Percentiles rank a stretch among this genome's conserved stretches.
Evolutionary conservation across 2,329 filamentous ascomycete species (phyloP).

Genomic region (Pseudomassariella vexata): DNA sequence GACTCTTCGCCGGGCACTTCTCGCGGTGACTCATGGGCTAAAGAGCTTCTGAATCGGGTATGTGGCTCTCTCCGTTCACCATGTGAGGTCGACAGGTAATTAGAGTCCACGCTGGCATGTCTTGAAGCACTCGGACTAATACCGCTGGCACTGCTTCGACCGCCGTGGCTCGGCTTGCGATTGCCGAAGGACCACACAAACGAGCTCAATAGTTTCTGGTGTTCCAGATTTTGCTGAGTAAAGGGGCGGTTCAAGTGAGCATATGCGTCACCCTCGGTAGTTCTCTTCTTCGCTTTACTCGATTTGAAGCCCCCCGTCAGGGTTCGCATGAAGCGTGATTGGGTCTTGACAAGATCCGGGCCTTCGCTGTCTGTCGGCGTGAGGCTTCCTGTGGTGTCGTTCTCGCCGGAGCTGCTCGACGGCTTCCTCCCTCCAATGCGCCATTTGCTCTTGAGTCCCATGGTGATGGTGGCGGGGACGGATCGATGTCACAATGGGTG

Average conservation of each 20-base stretch:
- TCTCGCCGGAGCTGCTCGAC: slow-evolving; percentile 15
- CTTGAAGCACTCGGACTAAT: slow-evolving; percentile 23
- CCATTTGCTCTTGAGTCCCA: slow-evolving; percentile 14
- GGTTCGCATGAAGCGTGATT: slow-evolving; percentile 14
- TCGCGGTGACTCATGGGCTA: slow-evolving; percentile 10
- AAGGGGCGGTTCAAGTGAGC: slow-evolving; percentile 23
- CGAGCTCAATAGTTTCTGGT: slow-evolving; percentile 22
- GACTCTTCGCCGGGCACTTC: slow-evolving; percentile 12
- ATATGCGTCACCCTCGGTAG: slow-evolving; percentile 1
- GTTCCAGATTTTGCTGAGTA: slow-evolving; percentile 25
- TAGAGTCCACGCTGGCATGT: slow-evolving; percentile 18
- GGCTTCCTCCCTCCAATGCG: slow-evolving; percentile 14
- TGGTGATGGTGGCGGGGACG: slow-evolving; percentile 7
- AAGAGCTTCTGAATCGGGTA: slow-evolving; percentile 10
- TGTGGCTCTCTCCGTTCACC: slow-evolving; percentile 10
- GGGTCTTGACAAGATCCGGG: slow-evolving; percentile 12
- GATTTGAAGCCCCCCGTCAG: slow-evolving; percentile 14
- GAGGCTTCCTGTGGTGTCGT: slow-evolving; percentile 13
- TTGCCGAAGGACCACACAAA: slow-evolving; percentile 23
- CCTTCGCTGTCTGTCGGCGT: slow-evolving; percentile 15
- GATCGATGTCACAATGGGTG: no score
- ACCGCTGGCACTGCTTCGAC: slow-evolving; percentile 17
- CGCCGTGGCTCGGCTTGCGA: slow-evolving; percentile 14
- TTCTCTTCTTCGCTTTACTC: slow-evolving; percentile 12
- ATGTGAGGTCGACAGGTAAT: slow-evolving; percentile 3